Percentiles rank a stretch among this genome's conserved stretches.
phyloP scores from a whole-genome alignment of 179 eudicot species.

The Sideroxylon spinosum region DNA sequence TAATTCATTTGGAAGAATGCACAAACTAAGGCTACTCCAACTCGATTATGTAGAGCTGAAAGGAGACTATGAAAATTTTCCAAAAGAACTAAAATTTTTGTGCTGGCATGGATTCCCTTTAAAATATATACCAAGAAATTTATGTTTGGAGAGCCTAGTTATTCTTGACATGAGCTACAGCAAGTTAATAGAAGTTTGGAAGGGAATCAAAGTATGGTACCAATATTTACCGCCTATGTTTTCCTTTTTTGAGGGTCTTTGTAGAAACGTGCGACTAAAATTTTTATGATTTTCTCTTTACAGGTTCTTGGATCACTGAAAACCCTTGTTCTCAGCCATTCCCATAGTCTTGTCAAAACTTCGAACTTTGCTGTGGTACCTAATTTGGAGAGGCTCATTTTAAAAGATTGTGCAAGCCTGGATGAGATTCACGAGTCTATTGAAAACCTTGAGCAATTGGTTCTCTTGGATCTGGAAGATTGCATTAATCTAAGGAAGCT shows the following conservation, averaged over 20 bases:
- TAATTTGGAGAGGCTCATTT: conserved; percentile 2
- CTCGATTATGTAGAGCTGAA: background rate
- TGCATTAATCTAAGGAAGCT: background rate
- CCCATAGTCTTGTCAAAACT: background rate
- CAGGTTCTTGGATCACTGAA: background rate
- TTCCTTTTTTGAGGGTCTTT: background rate
- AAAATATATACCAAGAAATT: background rate
- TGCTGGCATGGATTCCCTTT: background rate
- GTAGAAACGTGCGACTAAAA: too few relatives aligned
- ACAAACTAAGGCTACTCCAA: background rate
- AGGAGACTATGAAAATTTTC: background rate
- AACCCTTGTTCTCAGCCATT: background rate
- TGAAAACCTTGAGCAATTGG: background rate
- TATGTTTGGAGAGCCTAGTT: background rate
- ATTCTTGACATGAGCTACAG: background rate
- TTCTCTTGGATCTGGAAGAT: background rate
- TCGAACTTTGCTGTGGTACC: background rate
- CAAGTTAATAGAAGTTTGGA: background rate
- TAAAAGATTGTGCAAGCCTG: background rate
- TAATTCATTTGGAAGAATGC: background rate
- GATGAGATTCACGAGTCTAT: background rate
- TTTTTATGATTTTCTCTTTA: background rate
- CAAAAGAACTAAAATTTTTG: background rate
- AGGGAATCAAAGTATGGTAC: background rate
- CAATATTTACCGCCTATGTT: too few relatives aligned